Percentiles rank a stretch among this genome's conserved stretches.
phyloP scores from a whole-genome alignment of 768 basidiomycete species.

The Coprinopsis marcescibilis region DNA sequence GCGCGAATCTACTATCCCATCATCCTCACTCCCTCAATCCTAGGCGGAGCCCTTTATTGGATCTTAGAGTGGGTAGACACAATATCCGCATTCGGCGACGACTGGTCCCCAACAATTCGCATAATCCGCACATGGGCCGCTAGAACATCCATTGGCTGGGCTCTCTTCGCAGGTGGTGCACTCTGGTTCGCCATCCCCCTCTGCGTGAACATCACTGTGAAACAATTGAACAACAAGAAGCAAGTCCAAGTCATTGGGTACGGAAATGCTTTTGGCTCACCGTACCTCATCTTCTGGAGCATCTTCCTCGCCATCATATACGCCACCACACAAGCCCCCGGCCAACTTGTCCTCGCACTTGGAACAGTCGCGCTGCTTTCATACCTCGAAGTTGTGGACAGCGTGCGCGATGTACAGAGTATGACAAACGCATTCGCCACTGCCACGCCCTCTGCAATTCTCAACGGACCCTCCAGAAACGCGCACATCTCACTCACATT shows the following conservation, averaged over 20 bases:
- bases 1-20: constrained; percentile 59
- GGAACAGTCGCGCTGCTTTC: constrained; percentile 63
- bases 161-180: constrained; percentile 46
- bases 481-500: constrained; percentile 39
- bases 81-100: constrained; percentile 35
- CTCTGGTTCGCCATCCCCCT: constrained; percentile 73
- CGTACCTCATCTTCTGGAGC: constrained; percentile 80
- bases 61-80: constrained; percentile 75
- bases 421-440: constrained; percentile 49
- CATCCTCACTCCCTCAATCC: constrained; percentile 51
- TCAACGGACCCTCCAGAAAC: constrained; percentile 25
- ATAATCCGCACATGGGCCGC: constrained; percentile 56
- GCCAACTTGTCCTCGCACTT: constrained; percentile 70
- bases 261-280: constrained; percentile 85
- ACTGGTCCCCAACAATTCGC: constrained; percentile 41
- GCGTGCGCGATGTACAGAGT: constrained; percentile 62
- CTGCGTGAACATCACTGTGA: constrained; percentile 59
- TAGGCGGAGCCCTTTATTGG: constrained; percentile 68
- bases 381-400: constrained; percentile 77
- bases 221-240: constrained; percentile 25
- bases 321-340: constrained; percentile 69
- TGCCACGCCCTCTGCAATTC: constrained; percentile 37
- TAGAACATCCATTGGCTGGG: constrained; percentile 44
- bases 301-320: constrained; percentile 59
- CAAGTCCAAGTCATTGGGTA: constrained; percentile 65